Evolutionary conservation across 441 rosid species (phyloP).

Genomic region (Erodium texanum): DNA sequence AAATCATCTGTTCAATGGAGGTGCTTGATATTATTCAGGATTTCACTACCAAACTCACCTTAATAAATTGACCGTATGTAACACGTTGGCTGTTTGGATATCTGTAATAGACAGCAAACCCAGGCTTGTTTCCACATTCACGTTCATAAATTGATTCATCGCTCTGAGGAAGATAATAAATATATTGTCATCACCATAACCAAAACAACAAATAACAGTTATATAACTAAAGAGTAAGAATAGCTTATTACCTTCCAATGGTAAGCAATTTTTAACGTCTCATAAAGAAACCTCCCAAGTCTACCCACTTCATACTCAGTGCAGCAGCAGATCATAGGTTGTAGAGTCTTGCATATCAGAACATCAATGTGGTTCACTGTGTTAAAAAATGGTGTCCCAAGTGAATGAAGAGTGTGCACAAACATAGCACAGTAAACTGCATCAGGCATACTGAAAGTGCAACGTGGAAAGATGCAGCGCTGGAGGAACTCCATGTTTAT

Average conservation of each 20-base stretch:
- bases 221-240: background rate
- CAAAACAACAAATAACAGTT: background rate
- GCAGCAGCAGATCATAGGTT: slow-evolving; percentile 99
- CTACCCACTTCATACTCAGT: slow-evolving; percentile 99
- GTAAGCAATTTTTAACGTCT: slow-evolving; percentile 94
- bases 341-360: slow-evolving; percentile 90
- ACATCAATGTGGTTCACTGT: slow-evolving; percentile 99
- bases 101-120: slow-evolving; percentile 98
- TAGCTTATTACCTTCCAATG: slow-evolving; percentile 80
- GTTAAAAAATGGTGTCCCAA: slow-evolving; percentile 97
- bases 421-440: slow-evolving; percentile 98
- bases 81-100: slow-evolving; percentile 98
- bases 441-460: slow-evolving; percentile 99
- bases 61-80: slow-evolving; percentile 95
- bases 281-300: slow-evolving; percentile 89
- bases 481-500: slow-evolving; percentile 99
- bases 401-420: slow-evolving; percentile 94
- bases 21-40: background rate
- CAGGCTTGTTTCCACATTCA: slow-evolving; percentile 99
- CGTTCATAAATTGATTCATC: slow-evolving; percentile 90
- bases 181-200: slow-evolving; percentile 1
- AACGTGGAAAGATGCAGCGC: slow-evolving; percentile 98
- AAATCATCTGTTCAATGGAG: background rate
- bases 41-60: slow-evolving; percentile 43
- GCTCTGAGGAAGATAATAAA: slow-evolving; percentile 44